Conservation (phyloP, 768 basidiomycete genomes). For the Psilocybe cubensis region DNA sequence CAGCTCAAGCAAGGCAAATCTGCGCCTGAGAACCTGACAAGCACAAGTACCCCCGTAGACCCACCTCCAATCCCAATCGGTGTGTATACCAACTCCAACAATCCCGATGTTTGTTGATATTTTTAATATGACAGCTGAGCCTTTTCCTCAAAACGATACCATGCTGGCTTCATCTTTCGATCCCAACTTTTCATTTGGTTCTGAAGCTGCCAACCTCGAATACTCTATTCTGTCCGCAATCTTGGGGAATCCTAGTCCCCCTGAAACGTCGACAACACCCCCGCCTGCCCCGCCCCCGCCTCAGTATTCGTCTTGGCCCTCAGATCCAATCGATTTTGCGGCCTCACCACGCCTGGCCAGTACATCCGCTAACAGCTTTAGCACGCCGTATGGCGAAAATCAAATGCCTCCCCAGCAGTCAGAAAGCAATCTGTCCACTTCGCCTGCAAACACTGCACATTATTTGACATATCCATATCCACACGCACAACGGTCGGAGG, state of each 20-base stretch:
- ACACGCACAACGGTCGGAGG: conserved; percentile 37
- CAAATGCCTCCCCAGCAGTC: conserved; percentile 40
- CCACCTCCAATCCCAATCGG: conserved; percentile 38
- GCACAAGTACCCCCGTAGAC: conserved; percentile 32
- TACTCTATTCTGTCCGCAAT: conserved; percentile 95
- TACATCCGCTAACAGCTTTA: conserved; percentile 25
- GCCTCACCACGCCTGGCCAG: conserved; percentile 37
- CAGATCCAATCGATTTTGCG: conserved; percentile 43
- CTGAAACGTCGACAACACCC: conserved; percentile 46
- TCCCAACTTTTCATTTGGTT: conserved; percentile 71
- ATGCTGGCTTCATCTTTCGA: conserved; percentile 67
- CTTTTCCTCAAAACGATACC: conserved; percentile 58
- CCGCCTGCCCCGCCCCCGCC: conserved; percentile 40
- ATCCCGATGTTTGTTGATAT: conserved; percentile 4
- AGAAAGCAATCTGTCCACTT: conserved; percentile 34
- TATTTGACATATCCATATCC: conserved; percentile 54
- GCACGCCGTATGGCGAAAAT: conserved; percentile 38
- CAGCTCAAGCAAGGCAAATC: conserved; percentile 52
- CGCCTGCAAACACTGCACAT: conserved; percentile 39
- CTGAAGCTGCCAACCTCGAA: conserved; percentile 91
- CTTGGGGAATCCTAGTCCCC: conserved; percentile 75
- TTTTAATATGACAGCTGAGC: conserved; percentile 44
- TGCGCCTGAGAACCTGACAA: conserved; percentile 34
- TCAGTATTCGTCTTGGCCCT: conserved; percentile 46
- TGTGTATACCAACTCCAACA: conserved; percentile 22